A percentile compares a stretch with the other conserved stretches of the same genome.
These are phyloP conservation scores for Geranium brycei DNA, from an alignment of 345 rosid species.

Conservation along the genomic window DNA sequence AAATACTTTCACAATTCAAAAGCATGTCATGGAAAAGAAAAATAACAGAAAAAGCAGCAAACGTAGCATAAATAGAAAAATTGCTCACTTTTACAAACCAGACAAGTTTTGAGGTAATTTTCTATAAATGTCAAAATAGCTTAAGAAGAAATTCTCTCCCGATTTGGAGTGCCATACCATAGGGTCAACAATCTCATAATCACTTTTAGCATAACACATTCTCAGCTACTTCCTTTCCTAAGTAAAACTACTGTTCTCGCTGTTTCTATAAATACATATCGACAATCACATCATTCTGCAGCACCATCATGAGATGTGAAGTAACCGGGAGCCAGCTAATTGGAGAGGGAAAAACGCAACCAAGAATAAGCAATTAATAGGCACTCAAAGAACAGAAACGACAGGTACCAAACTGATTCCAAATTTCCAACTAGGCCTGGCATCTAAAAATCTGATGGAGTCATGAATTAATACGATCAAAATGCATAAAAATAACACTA, in stretches of 20 bases:
- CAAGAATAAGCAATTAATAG: slow-evolving; percentile 7
- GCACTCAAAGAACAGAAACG: slow-evolving; percentile 4
- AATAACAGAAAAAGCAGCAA: too few relatives aligned
- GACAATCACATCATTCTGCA: slow-evolving; percentile 4
- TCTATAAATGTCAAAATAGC: neutral
- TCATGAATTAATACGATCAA: neutral
- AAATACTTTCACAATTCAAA: too few relatives aligned
- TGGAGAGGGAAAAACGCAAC: neutral
- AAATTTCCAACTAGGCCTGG: neutral
- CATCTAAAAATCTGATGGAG: neutral
- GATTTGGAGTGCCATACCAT: neutral
- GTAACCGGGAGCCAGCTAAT: neutral
- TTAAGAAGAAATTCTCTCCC: neutral
- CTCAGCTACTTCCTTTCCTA: neutral
- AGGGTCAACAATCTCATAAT: neutral
- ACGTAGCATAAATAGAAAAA: neutral
- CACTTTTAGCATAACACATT: neutral
- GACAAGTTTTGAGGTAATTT: neutral
- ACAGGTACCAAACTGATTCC: neutral
- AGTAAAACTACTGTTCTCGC: neutral
- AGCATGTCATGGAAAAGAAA: too few relatives aligned
- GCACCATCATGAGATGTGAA: neutral
- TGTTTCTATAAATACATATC: neutral
- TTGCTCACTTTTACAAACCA: neutral
- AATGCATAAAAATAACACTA: too few relatives aligned